Evolutionary conservation across 163 green algal species (phyloP), one percentile per base, ranked within the genome.

Genomic region (Scenedesmus sp.): DNA sequence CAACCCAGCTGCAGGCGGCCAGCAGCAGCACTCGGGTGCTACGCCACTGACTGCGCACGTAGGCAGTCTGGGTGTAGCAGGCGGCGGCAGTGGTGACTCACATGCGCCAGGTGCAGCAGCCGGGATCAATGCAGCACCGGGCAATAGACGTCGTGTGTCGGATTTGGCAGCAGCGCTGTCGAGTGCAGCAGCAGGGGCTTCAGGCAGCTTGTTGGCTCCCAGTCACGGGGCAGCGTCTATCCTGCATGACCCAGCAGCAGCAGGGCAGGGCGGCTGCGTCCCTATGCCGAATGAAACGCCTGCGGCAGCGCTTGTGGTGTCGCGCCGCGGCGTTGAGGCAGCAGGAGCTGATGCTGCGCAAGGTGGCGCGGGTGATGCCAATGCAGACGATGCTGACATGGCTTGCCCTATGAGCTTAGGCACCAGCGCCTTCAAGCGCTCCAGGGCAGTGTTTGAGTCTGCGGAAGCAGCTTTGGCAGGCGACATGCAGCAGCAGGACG

Each of bases 361-460:
- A 57, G 88, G 70, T 12, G 2, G 16, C n/a, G 52, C 70, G 13
- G 5, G 59, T 8, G 34, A 79, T 60, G 20, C 46, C 62, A 64
- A 4, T 59, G 83, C 83, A 16, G 83, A 74, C n/a, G 83, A 88
- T 55, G 83, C 23, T 26, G 88, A 92, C 34, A 46, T 66, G 56
- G 34, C 82, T 64, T 93, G 90, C 67, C 90, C 90, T 34, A 90
- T 87, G 67, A 90, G 83, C 56, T 62, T 90, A 52, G 84, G 84
- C 23, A 88, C 82, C 9, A 90, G 82, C 59, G 74, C 74, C 0
- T 59, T 57, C 59, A 93, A 93, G 84, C 83, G 90, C 23, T 83
- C 84, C 16, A 70, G 90, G 1, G 70, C 83, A 12, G 90, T 90
- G 56, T 93, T 88, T 60, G 84, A 93, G 57, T n/a, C 76, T 46